These are phyloP conservation scores for Peniophora sp. DNA, from an alignment of 1,284 basidiomycete genomes.

Conservation along the genomic window DNA sequence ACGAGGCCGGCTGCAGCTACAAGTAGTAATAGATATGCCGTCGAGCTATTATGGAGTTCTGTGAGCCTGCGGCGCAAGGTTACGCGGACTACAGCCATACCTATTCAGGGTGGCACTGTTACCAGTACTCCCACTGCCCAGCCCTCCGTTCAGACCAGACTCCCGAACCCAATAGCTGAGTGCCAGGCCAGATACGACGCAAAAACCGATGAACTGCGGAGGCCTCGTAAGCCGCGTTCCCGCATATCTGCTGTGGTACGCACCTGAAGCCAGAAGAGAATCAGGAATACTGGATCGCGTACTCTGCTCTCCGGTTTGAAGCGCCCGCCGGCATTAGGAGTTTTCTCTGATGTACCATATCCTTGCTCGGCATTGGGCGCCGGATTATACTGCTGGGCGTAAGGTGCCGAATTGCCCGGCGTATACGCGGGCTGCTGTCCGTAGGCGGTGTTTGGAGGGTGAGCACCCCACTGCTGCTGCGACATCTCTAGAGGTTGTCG, in stretches of 20 bases:
- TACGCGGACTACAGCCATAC: slow-evolving; percentile 26
- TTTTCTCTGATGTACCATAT: slow-evolving; percentile 34
- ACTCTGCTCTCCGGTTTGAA: slow-evolving; percentile 65
- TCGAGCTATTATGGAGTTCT: slow-evolving; percentile 18
- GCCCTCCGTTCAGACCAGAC: slow-evolving; percentile 60
- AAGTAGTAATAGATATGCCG: slow-evolving; percentile 61
- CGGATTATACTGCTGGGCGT: slow-evolving; percentile 7
- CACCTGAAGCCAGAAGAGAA: slow-evolving; percentile 62
- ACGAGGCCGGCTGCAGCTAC: slow-evolving; percentile 44
- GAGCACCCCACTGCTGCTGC: slow-evolving; percentile 16
- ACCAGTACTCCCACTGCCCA: slow-evolving; percentile 43
- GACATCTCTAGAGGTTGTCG: too few relatives aligned
- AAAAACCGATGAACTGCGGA: slow-evolving; percentile 58
- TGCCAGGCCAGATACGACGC: slow-evolving; percentile 57
- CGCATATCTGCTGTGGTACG: neutral
- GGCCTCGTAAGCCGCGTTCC: neutral
- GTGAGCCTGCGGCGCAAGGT: slow-evolving; percentile 12
- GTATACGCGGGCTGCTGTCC: slow-evolving; percentile 3
- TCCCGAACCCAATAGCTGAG: slow-evolving; percentile 55
- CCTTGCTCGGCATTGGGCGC: slow-evolving; percentile 7
- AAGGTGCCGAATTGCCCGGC: slow-evolving; percentile 18
- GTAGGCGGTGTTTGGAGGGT: slow-evolving; percentile 11
- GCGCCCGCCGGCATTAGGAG: slow-evolving; percentile 53
- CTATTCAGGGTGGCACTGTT: slow-evolving; percentile 50
- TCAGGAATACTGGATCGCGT: slow-evolving; percentile 66